Percentiles rank a stretch among this genome's conserved stretches.
Conservation (phyloP, 805 yeast species). For the Candida ulmi region DNA sequence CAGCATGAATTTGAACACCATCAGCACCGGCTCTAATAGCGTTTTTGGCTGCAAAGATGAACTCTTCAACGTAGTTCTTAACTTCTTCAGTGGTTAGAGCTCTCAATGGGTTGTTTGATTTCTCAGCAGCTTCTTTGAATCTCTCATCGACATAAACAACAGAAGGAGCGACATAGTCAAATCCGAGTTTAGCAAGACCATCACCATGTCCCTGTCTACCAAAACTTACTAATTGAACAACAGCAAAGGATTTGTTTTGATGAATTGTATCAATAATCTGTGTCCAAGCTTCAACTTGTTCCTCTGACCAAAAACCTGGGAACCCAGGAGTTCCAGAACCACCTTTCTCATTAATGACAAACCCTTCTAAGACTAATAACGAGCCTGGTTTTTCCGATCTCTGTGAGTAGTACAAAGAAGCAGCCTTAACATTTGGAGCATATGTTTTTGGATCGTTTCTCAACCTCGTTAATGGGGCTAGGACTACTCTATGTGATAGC, state of each 20-base stretch:
- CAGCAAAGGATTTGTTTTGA: constrained; percentile 34
- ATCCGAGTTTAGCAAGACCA: constrained; percentile 28
- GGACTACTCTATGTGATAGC: constrained; percentile 34
- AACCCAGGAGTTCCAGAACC: constrained; percentile 32
- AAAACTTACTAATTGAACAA: constrained; percentile 45
- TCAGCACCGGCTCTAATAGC: constrained; percentile 36
- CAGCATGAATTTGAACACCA: constrained; percentile 61
- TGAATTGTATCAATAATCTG: constrained; percentile 42
- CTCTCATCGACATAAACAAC: constrained; percentile 21
- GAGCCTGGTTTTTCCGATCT: constrained; percentile 54
- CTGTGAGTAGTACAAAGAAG: constrained; percentile 44
- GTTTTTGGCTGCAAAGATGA: constrained; percentile 37
- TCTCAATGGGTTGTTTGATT: constrained; percentile 26
- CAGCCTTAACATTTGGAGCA: constrained; percentile 37
- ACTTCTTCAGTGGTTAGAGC: constrained; percentile 21
- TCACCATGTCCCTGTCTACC: constrained; percentile 29
- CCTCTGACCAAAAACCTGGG: constrained; percentile 44
- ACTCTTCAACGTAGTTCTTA: constrained; percentile 33
- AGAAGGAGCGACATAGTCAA: constrained; percentile 31
- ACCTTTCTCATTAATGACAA: constrained; percentile 33
- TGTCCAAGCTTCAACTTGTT: constrained; percentile 43
- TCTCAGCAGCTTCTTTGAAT: constrained; percentile 24
- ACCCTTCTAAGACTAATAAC: constrained; percentile 52
- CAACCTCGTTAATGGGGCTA: constrained; percentile 44
- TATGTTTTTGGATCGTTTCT: constrained; percentile 28